Base-by-base conservation (phyloP, 2,329 filamentous ascomycete genomes). In the Cercospora brassicicola region DNA sequence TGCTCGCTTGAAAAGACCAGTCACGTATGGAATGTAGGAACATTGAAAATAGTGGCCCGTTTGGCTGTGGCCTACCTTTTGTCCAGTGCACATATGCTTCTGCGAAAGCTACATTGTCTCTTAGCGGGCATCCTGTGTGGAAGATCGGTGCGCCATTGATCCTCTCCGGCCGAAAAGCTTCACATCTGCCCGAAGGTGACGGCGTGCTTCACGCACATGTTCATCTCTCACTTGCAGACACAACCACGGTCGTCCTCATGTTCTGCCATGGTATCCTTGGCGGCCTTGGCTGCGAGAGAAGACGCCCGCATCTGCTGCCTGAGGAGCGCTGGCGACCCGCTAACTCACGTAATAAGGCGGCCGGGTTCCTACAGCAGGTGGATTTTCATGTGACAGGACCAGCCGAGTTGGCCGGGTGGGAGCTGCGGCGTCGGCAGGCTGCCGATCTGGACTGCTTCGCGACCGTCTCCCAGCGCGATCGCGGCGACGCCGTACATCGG, bases 271-370 rank as follows among this genome's bases (percentile, higher is more conserved):
- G 20, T 26, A 51, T 51, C 10, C 45, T 51, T 51, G 45, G 45
- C 45, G 4, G 20, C 4, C 45, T 51, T 51, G 45, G 45, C 45
- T 23, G 18, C 26, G 45, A 26, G 4, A 23, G 45, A 51, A 51
- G n/a, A 51, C 45, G 26, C 15, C 2, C 26, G 45, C 10, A 23
- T 31, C 30, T 18, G 55, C 55, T 57, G 28, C 11, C 55, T 28
- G 28, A 57, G 55, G n/a, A 33, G 30, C 30, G 28, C 30, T 57
- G 28, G 13, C 28, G 28, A 31, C 28, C 18, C 55, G 55, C 55
- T 57, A 7, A 31, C 28, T 57, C 55, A 57, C 55, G 55, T 57
- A 15, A 56, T 57, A 15, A 56, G 53, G 55, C 55, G 55, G 28
- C 18, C 55, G 30, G 55, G 55, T 59, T 36, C 28, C 55, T 59